A percentile compares a stretch with the other conserved stretches of the same genome.
Evolutionary conservation across 768 basidiomycete species (phyloP).

Genomic region (Phlebiopsis gigantea): DNA sequence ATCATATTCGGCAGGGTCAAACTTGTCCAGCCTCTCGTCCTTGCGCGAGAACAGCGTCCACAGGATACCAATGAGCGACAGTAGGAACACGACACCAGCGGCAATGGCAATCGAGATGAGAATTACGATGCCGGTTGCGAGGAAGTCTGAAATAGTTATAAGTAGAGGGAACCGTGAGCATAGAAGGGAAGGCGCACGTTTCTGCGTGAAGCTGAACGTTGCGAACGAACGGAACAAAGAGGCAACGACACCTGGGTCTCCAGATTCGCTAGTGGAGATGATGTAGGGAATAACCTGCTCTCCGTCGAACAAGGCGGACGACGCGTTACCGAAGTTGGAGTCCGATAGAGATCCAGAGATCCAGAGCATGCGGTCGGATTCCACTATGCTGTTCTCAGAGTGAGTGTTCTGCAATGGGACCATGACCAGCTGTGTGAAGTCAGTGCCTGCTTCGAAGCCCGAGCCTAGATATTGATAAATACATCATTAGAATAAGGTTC

Average conservation of each 20-base stretch:
- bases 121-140: constrained; percentile 91
- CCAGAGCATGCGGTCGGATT: constrained; percentile 85
- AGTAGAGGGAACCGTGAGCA: constrained; percentile 7
- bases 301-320: constrained; percentile 87
- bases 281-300: constrained; percentile 78
- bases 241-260: constrained; percentile 64
- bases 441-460: constrained; percentile 47
- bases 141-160: constrained; percentile 50
- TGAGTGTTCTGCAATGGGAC: constrained; percentile 86
- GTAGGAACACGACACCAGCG: constrained; percentile 86
- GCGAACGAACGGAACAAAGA: constrained; percentile 81
- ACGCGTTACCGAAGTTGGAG: constrained; percentile 69
- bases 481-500: neutral
- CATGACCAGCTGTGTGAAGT: constrained; percentile 80
- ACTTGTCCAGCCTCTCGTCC: constrained; percentile 65
- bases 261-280: constrained; percentile 56
- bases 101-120: constrained; percentile 96
- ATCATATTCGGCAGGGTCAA: constrained; percentile 59
- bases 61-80: constrained; percentile 79
- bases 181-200: constrained; percentile 35
- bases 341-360: constrained; percentile 76
- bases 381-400: constrained; percentile 59
- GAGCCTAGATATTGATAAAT: constrained; percentile 39
- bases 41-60: constrained; percentile 85
- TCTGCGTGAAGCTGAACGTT: constrained; percentile 68